phyloP scores from a whole-genome alignment of 2,329 filamentous ascomycete genomes.

The Fusarium sp. region DNA sequence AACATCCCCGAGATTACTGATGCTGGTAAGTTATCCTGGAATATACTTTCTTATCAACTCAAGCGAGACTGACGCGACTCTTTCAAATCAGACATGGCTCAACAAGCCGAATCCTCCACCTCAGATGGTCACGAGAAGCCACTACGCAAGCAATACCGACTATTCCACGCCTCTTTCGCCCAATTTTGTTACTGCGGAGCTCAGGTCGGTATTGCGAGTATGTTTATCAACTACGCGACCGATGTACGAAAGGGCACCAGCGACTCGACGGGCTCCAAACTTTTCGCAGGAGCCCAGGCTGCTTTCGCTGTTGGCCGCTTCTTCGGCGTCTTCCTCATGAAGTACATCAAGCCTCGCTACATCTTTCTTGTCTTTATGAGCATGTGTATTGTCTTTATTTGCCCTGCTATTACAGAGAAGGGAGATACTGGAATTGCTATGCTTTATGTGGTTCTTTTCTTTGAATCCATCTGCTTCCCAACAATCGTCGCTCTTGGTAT shows the following conservation, averaged over 20 bases:
- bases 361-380: conserved; percentile 75
- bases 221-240: conserved; percentile 78
- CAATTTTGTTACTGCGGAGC: conserved; percentile 85
- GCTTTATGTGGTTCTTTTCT: conserved; percentile 79
- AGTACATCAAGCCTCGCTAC: conserved; percentile 70
- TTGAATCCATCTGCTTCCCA: conserved; percentile 83
- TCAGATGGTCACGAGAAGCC: conserved; percentile 69
- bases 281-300: conserved; percentile 80
- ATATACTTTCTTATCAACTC: neutral
- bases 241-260: conserved; percentile 67
- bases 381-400: conserved; percentile 71
- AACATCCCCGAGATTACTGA: conserved; percentile 77
- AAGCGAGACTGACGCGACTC: neutral
- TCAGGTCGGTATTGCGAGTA: conserved; percentile 72
- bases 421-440: conserved; percentile 65
- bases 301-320: conserved; percentile 80
- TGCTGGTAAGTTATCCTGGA: conserved; percentile 45
- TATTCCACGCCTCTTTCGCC: conserved; percentile 80
- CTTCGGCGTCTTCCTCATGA: conserved; percentile 74
- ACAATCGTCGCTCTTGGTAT: conserved; percentile 84
- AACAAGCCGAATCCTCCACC: conserved; percentile 66
- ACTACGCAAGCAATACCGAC: conserved; percentile 75
- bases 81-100: conserved; percentile 66
- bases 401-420: conserved; percentile 58
- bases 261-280: conserved; percentile 67